These are phyloP conservation scores for Clarireedia paspali DNA, from an alignment of 2,329 filamentous ascomycete genomes.

Conservation along the genomic window DNA sequence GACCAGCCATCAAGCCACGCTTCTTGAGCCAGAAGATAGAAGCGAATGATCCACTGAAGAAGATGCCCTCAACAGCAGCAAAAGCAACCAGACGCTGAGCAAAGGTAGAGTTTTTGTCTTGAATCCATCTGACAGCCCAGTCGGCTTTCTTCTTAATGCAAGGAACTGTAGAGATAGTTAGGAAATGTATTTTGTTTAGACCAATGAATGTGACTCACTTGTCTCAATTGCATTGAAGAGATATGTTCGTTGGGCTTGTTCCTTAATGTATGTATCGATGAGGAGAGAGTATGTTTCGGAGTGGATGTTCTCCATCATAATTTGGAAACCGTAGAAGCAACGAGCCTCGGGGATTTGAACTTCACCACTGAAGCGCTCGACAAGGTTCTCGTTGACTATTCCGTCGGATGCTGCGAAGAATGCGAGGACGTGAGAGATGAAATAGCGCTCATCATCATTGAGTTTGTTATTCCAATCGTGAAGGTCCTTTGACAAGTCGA, in stretches of 20 bases:
- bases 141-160: slow-evolving; percentile 98
- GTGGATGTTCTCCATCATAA: slow-evolving; percentile 99
- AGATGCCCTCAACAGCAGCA: slow-evolving; percentile 97
- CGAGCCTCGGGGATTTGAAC: slow-evolving; percentile 96
- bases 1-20: slow-evolving; percentile 95
- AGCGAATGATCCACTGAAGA: slow-evolving; percentile 97
- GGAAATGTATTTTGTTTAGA: slow-evolving; percentile 6
- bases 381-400: slow-evolving; percentile 98
- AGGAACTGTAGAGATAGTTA: slow-evolving; percentile 53
- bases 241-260: slow-evolving; percentile 85
- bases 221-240: slow-evolving; percentile 99
- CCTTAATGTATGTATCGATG: slow-evolving; percentile 99
- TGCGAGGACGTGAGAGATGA: slow-evolving; percentile 95
- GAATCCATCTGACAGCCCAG: slow-evolving; percentile 94
- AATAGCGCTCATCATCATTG: slow-evolving; percentile 95
- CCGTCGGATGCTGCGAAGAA: slow-evolving; percentile 99
- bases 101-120: slow-evolving; percentile 88
- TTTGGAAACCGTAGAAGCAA: slow-evolving; percentile 99
- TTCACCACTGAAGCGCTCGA: slow-evolving; percentile 95
- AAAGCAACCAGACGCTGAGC: slow-evolving; percentile 94
- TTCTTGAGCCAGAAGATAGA: slow-evolving; percentile 99
- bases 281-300: slow-evolving; percentile 98
- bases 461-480: slow-evolving; percentile 99
- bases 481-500: slow-evolving; percentile 96
- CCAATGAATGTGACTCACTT: slow-evolving; percentile 48